Conservation (phyloP, 2,329 filamentous ascomycete genomes). For the Didymosphaeria variabile region DNA sequence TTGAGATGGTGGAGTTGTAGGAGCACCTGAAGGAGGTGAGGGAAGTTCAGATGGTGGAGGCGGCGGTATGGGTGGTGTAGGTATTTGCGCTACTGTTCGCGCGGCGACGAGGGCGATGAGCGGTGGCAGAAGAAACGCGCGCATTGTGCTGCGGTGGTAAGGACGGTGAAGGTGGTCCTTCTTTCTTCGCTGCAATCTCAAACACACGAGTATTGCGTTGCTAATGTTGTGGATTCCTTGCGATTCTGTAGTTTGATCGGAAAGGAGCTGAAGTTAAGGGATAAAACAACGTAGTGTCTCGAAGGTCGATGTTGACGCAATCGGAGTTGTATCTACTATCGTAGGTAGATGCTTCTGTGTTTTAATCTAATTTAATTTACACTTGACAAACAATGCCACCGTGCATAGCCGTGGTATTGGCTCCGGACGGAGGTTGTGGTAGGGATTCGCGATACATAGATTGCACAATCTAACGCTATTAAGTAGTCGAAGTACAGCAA, state of each 20-base stretch:
- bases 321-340: too few species aligned
- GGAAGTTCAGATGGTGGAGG: neutral
- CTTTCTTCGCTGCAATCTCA: too few species aligned
- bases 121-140: neutral
- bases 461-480: neutral
- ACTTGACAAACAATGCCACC: neutral
- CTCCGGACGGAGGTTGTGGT: neutral
- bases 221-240: too few species aligned
- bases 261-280: too few species aligned
- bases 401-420: neutral
- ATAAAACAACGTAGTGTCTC: too few species aligned
- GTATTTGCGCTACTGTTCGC: neutral
- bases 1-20: too few species aligned
- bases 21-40: neutral
- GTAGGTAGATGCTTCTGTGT: neutral
- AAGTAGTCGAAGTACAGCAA: neutral
- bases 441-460: neutral
- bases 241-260: too few species aligned
- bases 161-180: too few species aligned
- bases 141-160: neutral
- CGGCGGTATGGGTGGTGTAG: neutral
- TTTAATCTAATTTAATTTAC: neutral
- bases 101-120: neutral
- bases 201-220: too few species aligned
- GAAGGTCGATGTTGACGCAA: too few species aligned